Evolutionary conservation across 495 filamentous ascomycete genomes (phyloP).

Genomic region (Penicillium cosmopolitanum): DNA sequence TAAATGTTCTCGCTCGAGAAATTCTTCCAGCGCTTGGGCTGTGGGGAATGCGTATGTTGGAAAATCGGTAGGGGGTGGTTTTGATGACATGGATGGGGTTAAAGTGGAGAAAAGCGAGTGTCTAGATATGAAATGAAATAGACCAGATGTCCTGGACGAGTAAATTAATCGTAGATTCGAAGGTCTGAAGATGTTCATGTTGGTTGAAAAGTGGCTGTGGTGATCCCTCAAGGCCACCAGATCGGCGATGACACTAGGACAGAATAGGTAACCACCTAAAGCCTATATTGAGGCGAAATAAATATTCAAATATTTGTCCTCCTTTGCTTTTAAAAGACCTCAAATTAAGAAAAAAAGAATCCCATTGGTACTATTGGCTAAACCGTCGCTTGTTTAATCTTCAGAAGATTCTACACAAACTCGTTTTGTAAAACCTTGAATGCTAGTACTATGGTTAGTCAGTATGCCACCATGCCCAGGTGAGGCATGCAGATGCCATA

Average conservation of each 20-base stretch:
- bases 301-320: too few species aligned
- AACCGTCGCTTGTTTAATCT: too few species aligned
- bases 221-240: background rate
- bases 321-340: too few species aligned
- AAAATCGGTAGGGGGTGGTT: conserved; percentile 32
- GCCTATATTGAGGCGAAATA: too few species aligned
- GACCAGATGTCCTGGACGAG: too few species aligned
- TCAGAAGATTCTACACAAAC: too few species aligned
- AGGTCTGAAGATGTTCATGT: background rate
- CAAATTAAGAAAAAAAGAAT: too few species aligned
- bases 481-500: background rate
- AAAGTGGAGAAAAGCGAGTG: background rate
- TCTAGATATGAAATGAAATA: background rate
- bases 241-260: background rate
- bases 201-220: background rate
- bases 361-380: too few species aligned
- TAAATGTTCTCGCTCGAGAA: conserved; percentile 43
- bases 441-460: too few species aligned
- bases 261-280: background rate
- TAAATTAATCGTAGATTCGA: background rate
- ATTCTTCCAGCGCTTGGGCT: conserved; percentile 43
- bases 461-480: too few species aligned
- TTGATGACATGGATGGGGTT: conserved; percentile 12
- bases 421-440: too few species aligned
- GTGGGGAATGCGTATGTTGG: conserved; percentile 42